Evolutionary conservation across 768 basidiomycete species (phyloP), one percentile per base, ranked within the genome.

Genomic region (Tricholoma saponaceum): DNA sequence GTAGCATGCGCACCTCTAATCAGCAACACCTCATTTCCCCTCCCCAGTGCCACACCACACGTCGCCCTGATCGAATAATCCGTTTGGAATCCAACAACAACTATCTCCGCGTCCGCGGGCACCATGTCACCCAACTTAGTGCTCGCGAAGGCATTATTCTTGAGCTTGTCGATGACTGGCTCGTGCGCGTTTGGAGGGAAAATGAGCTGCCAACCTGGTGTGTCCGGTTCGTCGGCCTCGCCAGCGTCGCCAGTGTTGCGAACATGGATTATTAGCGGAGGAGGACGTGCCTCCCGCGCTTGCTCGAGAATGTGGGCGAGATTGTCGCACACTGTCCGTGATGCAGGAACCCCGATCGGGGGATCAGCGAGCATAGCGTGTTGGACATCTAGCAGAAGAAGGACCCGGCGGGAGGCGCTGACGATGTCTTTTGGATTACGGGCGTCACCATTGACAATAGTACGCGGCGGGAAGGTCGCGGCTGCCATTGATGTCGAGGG

Each of bases 91-190:
- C 87, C 87, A 16, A 81, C 81, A 51, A 89, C 77, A 52, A 89
- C 76, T 52, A 89, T 76, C 74, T 87, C 82, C 13, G 85, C 85
- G 28, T 81, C 77, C 3, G 65, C 54, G 0, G 78, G 75, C 33
- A 90, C 71, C 43, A 84, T 64, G 3, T 78, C 74, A 7, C 70
- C 78, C 3, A 90, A 74, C 10, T 53, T 59, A 18, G 86, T 89
- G 10, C 83, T 83, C 0, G 79, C 75, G 61, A 89, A 90, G 25
- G 86, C 85, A 61, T 89, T 87, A 72, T 84, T 87, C 72, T 85
- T 85, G 51, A 73, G 72, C 72, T 88, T 89, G 72, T 89, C 86
- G 47, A 89, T 62, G 52, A 87, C 73, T 51, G 71, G 66, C 66
- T 89, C 87, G 63, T 74, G 64, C 0, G 76, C 68, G 7, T 76